phyloP scores from a whole-genome alignment of 73 alveolate species.

The Stentor coeruleus region DNA sequence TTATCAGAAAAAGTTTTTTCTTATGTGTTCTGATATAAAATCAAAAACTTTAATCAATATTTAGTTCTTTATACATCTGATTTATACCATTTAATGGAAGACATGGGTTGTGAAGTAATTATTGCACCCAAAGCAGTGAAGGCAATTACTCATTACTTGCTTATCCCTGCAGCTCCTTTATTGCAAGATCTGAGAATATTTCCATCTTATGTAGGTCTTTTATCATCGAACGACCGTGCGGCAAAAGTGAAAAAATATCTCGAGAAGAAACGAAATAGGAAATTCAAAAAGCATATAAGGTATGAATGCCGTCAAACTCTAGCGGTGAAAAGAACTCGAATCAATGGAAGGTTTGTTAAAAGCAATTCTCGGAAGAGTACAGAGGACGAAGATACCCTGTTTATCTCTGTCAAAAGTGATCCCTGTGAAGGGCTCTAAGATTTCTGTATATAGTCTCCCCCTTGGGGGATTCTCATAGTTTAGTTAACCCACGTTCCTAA shows the following conservation, averaged over 20 bases:
- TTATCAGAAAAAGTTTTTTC: too few relatives aligned
- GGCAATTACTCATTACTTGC: neutral
- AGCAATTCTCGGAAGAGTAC: neutral
- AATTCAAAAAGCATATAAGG: constrained; percentile 17
- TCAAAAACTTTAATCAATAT: too few relatives aligned
- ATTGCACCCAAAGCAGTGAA: neutral
- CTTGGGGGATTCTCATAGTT: neutral
- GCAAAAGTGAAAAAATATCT: constrained; percentile 23
- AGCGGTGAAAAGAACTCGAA: constrained; percentile 18
- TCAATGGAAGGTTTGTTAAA: constrained; percentile 19
- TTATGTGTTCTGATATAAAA: too few relatives aligned
- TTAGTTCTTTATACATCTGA: too few relatives aligned
- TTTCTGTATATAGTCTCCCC: constrained; percentile 3
- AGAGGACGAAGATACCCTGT: neutral
- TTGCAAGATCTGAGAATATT: neutral
- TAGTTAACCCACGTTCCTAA: too few relatives aligned
- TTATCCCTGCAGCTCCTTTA: neutral
- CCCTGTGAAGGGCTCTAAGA: neutral
- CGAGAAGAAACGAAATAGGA: constrained; percentile 30
- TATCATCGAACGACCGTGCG: neutral
- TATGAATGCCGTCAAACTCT: constrained; percentile 31
- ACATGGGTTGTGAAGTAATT: neutral
- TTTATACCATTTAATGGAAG: too few relatives aligned
- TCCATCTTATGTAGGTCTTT: neutral
- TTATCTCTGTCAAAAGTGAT: neutral